Base-by-base conservation (phyloP, 2,329 filamentous ascomycete genomes). In the Zasmidium angulare region DNA sequence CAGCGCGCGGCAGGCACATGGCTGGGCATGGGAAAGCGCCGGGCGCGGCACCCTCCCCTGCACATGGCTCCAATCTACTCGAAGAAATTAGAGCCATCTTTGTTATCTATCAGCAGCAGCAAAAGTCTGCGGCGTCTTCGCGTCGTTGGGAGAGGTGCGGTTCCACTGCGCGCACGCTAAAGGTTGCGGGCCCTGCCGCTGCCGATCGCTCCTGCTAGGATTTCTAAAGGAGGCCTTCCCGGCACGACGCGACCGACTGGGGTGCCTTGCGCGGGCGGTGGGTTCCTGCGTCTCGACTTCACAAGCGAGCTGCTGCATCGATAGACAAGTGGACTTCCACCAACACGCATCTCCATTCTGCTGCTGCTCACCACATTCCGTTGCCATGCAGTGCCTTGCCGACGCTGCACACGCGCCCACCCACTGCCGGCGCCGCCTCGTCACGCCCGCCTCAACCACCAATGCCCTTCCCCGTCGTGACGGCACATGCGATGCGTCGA, bases 51-150 rank as follows among this genome's bases (percentile, higher is more conserved):
- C 21, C 40, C n/a, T 40, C 36, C 43, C 53, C 22, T 50, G 21
- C 48, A 46, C 47, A 56, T 61, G 58, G 57, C 48, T 51, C 51
- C 57, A 63, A 60, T 63, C 57, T 63, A 63, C 40, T 31, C 54
- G 60, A 60, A 40, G 50, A 60, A 51, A 58, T 55, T 60, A 43
- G 36, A 43, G 55, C 53, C 46, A 23, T 20, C 46, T 55, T 48
- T 46, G 58, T 46, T 54, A 56, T 61, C 53, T 59, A 60, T 62
- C 52, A 29, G 26, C 26, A 29, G 26, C 26, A 29, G 40, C 46
- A 40, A 53, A 50, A 47, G 26, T 51, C 26, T 53, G 60, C 55
- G 49, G 40, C 40, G 47, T 51, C 26, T 57, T 50, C 55, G 50
- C 50, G 60, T 62, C 49, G 46, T 54, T 55, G 31, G 47, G 50